A percentile compares a stretch with the other conserved stretches of the same genome.
Evolutionary conservation across 805 yeast genomes (phyloP).

Genomic region (Wickerhamomyces rabaulensis): DNA sequence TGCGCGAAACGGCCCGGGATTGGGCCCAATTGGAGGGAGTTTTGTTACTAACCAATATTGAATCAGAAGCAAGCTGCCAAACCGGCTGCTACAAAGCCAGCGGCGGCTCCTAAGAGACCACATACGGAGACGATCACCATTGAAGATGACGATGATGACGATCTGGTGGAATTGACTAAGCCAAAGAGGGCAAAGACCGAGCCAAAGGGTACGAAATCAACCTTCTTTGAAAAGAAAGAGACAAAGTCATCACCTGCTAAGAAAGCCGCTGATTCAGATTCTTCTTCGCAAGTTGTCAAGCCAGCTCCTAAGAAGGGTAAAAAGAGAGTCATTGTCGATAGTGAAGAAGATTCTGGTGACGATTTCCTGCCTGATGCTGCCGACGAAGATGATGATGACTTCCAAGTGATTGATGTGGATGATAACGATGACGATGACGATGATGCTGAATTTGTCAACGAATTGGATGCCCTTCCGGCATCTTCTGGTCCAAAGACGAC

Average conservation of each 20-base stretch:
- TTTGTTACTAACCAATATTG: background rate
- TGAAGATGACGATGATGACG: constrained; percentile 25
- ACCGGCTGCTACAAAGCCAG: background rate
- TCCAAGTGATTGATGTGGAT: background rate
- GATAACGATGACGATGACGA: constrained; percentile 9
- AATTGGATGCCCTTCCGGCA: constrained; percentile 3
- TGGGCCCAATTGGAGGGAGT: background rate
- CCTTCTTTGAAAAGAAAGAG: constrained; percentile 3
- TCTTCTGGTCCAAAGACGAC: background rate
- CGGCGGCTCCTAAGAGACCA: no score
- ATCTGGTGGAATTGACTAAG: constrained; percentile 2
- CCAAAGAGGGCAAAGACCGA: constrained; percentile 9
- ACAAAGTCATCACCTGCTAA: constrained; percentile 3
- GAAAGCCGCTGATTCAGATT: no score
- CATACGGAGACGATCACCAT: constrained; percentile 13
- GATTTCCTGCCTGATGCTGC: background rate
- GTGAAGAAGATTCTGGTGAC: constrained; percentile 12
- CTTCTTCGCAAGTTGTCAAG: background rate
- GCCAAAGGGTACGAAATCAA: constrained; percentile 3
- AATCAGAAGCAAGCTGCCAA: background rate
- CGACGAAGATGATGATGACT: background rate
- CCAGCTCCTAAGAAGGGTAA: constrained; percentile 2
- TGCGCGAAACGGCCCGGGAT: background rate
- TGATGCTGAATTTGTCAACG: constrained; percentile 17
- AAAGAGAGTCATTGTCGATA: background rate